Evolutionary conservation across 306 rosid species (phyloP), one percentile per base, ranked within the genome.

Genomic region (Pyrus betulifolia): DNA sequence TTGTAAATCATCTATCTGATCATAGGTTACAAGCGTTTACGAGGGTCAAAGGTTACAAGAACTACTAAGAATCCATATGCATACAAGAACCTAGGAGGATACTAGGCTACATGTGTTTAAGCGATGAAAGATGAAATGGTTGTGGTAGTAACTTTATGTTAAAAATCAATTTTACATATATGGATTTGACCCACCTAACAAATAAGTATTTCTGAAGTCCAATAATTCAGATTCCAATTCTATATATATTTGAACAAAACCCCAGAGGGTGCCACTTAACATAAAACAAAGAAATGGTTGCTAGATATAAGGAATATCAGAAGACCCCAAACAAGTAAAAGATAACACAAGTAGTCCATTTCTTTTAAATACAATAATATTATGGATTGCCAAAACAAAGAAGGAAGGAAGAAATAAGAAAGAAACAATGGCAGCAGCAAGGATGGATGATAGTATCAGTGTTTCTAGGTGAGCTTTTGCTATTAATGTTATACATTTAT

Each of bases 401-500:
- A 18, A 55, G 12, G 15, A 22, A 55, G 28, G 6, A 10, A 22
- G 30, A 58, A 54, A 6, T 23, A 54, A 55, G n/a, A n/a, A 19
- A 21, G 64, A 59, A 13, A 10, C 64, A 59, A 23, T 27, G 11
- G 14, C 25, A 27, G 64, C 64, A 59, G 44, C 44, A 31, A 44
- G 52, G 68, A 42, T 42, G 3, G 11, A 65, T 35, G 31, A 11
- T 46, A 5, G n/a, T 67, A 42, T 44, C 81, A 4, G 74, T 81
- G 59, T 9, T 82, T n/a, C 12, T 82, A 2, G 88, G 82, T 40
- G 81, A 67, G 46, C 25, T 77, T 42, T 17, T 83, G 60, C 69
- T 77, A 25, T 3, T 64, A 23, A 25, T 74, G 40, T 17, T 82
- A 0, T 78, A 84, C 77, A 14, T 82, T 14, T 76, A 66, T 17